These are phyloP conservation scores for Lactarius quietus DNA, from an alignment of 768 basidiomycete species.

Conservation along the genomic window DNA sequence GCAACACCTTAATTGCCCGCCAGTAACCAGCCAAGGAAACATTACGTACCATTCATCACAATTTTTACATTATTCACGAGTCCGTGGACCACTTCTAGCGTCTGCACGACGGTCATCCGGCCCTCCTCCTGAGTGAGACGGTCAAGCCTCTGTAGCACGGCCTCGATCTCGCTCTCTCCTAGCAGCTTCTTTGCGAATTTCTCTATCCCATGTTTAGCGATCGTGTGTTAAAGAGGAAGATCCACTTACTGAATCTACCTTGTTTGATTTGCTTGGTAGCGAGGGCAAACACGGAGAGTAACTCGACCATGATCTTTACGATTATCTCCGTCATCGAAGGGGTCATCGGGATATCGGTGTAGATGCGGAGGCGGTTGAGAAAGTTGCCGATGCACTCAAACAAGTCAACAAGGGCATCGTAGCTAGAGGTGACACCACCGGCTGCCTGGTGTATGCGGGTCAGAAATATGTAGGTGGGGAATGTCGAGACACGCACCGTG, in stretches of 20 bases:
- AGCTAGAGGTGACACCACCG: background rate
- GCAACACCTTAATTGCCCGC: background rate
- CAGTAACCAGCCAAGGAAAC: background rate
- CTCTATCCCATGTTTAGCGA: background rate
- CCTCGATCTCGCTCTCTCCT: slow-evolving; percentile 8
- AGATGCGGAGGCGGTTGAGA: slow-evolving; percentile 2
- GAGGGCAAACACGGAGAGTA: background rate
- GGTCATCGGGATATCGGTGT: background rate
- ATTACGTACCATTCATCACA: slow-evolving; percentile 1
- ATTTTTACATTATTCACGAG: background rate
- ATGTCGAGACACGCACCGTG: background rate
- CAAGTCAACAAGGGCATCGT: background rate
- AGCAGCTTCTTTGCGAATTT: slow-evolving; percentile 3
- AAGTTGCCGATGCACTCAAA: slow-evolving; percentile 6
- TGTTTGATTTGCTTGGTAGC: slow-evolving; percentile 6
- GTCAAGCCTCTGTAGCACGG: background rate
- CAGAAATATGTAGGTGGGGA: background rate
- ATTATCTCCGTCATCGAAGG: background rate
- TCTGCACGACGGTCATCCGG: background rate
- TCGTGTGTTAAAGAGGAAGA: too few relatives aligned
- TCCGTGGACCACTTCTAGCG: background rate
- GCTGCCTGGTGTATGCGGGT: background rate
- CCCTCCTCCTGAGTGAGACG: slow-evolving; percentile 6
- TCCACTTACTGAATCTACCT: background rate
- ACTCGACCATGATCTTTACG: slow-evolving; percentile 1